Base-by-base conservation (phyloP, 805 yeast genomes). In the Wickerhamiella nectarea region DNA sequence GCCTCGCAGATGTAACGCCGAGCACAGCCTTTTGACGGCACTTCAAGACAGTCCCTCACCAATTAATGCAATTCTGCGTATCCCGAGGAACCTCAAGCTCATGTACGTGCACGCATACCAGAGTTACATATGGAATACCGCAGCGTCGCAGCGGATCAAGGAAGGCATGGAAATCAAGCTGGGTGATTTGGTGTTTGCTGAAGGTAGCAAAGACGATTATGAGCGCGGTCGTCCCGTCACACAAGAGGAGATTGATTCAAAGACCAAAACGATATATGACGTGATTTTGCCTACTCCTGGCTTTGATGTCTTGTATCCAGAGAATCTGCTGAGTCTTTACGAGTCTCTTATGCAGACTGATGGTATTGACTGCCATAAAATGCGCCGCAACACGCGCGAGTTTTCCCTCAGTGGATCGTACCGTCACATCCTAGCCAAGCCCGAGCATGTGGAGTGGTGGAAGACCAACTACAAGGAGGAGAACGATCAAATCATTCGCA, bases 71-170 rank as follows among this genome's bases (percentile, higher is more conserved):
- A 71, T 93, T 36, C 78, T 81, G 80, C 75, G 85, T 46, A 81
- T 91, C 51, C 97, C 98, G 26, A 74, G 95, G 61, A 87, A 87
- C 58, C 67, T 91, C 58, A 71, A 95, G 59, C 75, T 87, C 46
- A 89, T 91, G 93, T 91, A 91, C 57, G 95, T 82, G 2, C 99
- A 91, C 62, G 95, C 98, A 3, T 93, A 93, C 60, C 98, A 91
- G 64, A 84, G 95, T 50, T 91, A 79, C 56, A 74, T 91, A 22
- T 93, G 98, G 99, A 93, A 93, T 57, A 59, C 70, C 42, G 93
- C 79, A 28, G 89, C 86, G 1, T 79, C 93, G 41, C 73, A 72
- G 51, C 71, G 98, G 56, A 67, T 85, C 35, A 74, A 74, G 53
- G 57, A 77, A 45, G 80, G 71, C 61, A 69, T 65, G 17, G 62